Evolutionary conservation across 1,139 yeast species (phyloP), one percentile per base, ranked within the genome.

Genomic region (Sugiyamaella castrensis): DNA sequence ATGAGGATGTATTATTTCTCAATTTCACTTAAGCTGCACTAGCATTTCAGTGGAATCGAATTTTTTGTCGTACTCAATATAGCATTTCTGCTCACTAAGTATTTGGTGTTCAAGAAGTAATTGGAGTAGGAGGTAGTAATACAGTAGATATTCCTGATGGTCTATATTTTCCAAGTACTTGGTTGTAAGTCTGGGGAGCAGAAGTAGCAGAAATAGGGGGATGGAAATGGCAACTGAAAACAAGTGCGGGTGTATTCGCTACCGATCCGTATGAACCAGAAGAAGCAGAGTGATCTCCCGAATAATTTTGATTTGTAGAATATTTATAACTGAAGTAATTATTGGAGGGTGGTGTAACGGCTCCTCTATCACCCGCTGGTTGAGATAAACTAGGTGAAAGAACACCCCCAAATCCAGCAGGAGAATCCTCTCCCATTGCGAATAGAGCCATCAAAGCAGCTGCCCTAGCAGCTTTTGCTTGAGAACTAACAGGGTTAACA

Each of bases 111-210:
- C 13, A 40, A 2, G 43, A 31, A 6, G 33, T 8, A 19, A 31
- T 40, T 13, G 43, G 43, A 10, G 43, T 40, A 10, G 31, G 35
- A 19, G 37, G 43, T n/a, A 40, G 43, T 11, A 19, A 29, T 11
- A n/a, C 43, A n/a, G 43, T 40, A 11, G 43, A 19, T 28, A 40
- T 31, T 40, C 24, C 24, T 4, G 24, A 19, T 4, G 43, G 37
- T 30, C 33, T 19, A 29, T 12, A 11, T 2, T 24, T 15, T 13
- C 19, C 15, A 5, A 27, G 34, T 15, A 28, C 13, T 13, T 24
- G 35, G 6, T 28, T n/a, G 7, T 12, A 30, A 2, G 11, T 28
- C 13, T 29, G 35, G 35, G 34, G 13, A 6, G 35, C 26, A 29
- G 5, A 27, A 15, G n/a, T 30, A 8, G 35, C 32, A 26, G n/a